Base-by-base conservation (phyloP, 2,329 filamentous ascomycete genomes). In the Clathrospora elynae region DNA sequence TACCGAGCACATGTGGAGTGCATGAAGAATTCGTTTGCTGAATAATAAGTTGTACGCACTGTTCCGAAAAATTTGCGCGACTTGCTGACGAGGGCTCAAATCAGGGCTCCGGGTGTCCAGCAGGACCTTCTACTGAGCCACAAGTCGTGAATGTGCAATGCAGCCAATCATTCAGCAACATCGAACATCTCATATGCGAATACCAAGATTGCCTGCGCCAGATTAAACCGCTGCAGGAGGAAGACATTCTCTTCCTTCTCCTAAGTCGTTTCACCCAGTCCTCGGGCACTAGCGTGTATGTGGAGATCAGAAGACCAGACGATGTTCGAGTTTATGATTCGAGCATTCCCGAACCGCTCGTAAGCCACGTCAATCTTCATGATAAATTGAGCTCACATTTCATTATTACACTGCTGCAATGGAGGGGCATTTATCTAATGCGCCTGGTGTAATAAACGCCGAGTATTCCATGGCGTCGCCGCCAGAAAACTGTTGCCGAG, bases 301-400 rank as follows among this genome's bases (percentile, higher is more conserved):
- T 31, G 3, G 36, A 39, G 35, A 33, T 48, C 29, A 25, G 39
- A 16, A 43, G 18, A 31, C 48, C 38, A 56, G n/a, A 46, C 30
- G 17, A 57, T 31, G 17, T 36, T 6, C 22, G 26, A 18, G 18
- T 36, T n/a, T 36, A 17, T 18, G 33, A 36, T 26, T 36, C 12
- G 18, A n/a, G 5, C 12, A 25, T 36, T 17, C 12, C 22, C 5
- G 33, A 36, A 16, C 33, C 22, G 10, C 12, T 6, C 7, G 23
- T 36, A 25, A n/a, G 22, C n/a, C n/a, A n/a, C n/a, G n/a, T n/a
- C n/a, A n/a, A n/a, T n/a, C n/a, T n/a, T n/a, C n/a, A n/a, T n/a
- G n/a, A n/a, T n/a, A n/a, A n/a, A n/a, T n/a, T n/a, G n/a, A n/a
- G n/a, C n/a, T n/a, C n/a, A n/a, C n/a, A n/a, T n/a, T n/a, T n/a